Percentiles rank a stretch among this genome's conserved stretches.
These are phyloP conservation scores for Solanum chmielewskii DNA, from an alignment of 257 asterid genomes.

Conservation along the genomic window DNA sequence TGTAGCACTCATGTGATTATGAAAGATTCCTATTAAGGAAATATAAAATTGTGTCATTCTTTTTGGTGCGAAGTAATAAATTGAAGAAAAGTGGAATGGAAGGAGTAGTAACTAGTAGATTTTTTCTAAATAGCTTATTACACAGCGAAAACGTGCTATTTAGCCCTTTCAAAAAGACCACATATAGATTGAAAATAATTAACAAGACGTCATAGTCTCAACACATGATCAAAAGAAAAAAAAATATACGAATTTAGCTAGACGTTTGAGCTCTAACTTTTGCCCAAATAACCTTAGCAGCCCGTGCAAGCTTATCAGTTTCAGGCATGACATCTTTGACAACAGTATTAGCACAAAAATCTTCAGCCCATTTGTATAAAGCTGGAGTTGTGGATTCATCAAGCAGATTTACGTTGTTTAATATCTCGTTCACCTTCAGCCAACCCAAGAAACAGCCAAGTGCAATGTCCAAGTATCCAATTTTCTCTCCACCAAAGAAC, in stretches of 20 bases:
- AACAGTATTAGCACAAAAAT: slow-evolving; percentile 12
- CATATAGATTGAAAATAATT: background rate
- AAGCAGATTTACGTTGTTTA: slow-evolving; percentile 11
- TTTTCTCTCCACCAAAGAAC: slow-evolving; percentile 42
- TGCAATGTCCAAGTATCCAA: slow-evolving; percentile 49
- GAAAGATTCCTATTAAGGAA: background rate
- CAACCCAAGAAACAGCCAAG: slow-evolving; percentile 48
- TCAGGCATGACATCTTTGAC: slow-evolving; percentile 48
- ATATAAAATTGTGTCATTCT: background rate
- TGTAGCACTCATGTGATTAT: background rate
- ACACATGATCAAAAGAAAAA: background rate
- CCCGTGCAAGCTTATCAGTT: slow-evolving; percentile 32
- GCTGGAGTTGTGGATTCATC: slow-evolving; percentile 38
- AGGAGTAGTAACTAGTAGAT: background rate
- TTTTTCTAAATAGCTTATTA: background rate
- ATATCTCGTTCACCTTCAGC: slow-evolving; percentile 22
- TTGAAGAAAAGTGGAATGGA: background rate
- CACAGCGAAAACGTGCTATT: background rate
- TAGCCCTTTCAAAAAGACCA: background rate
- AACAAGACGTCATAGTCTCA: background rate
- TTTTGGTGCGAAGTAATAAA: background rate
- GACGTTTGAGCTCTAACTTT: background rate
- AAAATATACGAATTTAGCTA: background rate
- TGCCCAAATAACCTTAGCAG: slow-evolving; percentile 6
- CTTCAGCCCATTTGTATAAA: slow-evolving; percentile 38